Evolutionary conservation across 495 filamentous ascomycete species (phyloP).

Genomic region (Acidiella bohemica): DNA sequence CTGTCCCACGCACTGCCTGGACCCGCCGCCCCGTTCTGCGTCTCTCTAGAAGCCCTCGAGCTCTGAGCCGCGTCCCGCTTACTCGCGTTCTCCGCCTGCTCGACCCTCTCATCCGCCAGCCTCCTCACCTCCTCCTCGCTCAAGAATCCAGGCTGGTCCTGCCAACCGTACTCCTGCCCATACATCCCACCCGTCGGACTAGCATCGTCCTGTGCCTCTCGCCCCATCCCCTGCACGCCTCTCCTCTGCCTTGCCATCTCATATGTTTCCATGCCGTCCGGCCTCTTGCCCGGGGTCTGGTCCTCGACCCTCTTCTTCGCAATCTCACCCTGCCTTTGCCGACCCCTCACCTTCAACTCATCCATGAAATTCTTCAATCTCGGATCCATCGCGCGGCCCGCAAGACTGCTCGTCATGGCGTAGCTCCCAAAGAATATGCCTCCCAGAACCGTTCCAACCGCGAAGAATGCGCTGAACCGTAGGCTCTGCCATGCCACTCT

Average conservation of each 20-base stretch:
- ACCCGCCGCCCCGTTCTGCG: neutral
- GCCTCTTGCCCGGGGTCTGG: conserved; percentile 1
- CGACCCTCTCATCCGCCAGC: conserved; percentile 1
- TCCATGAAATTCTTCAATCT: conserved; percentile 20
- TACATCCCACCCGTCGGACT: conserved; percentile 16
- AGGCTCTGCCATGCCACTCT: conserved; percentile 15
- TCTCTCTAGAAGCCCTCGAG: neutral
- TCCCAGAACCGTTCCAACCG: conserved; percentile 14
- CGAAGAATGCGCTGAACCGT: conserved; percentile 8
- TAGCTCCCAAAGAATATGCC: conserved; percentile 16
- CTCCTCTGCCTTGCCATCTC: conserved; percentile 19
- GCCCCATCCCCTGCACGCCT: conserved; percentile 1
- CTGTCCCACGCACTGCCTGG: conserved; percentile 12
- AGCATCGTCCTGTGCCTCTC: conserved; percentile 8
- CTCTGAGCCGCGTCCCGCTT: neutral
- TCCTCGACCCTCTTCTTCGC: neutral
- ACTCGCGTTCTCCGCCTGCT: neutral
- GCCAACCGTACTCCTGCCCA: conserved; percentile 1
- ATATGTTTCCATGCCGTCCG: conserved; percentile 10
- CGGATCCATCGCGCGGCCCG: conserved; percentile 16
- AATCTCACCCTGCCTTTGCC: neutral
- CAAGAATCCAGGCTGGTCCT: conserved; percentile 8
- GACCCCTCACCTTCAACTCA: conserved; percentile 7
- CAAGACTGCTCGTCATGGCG: conserved; percentile 1
- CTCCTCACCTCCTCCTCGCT: conserved; percentile 12